Conservation (phyloP, 352 stramenopile genomes). For the Thraustochytrium sp. region DNA sequence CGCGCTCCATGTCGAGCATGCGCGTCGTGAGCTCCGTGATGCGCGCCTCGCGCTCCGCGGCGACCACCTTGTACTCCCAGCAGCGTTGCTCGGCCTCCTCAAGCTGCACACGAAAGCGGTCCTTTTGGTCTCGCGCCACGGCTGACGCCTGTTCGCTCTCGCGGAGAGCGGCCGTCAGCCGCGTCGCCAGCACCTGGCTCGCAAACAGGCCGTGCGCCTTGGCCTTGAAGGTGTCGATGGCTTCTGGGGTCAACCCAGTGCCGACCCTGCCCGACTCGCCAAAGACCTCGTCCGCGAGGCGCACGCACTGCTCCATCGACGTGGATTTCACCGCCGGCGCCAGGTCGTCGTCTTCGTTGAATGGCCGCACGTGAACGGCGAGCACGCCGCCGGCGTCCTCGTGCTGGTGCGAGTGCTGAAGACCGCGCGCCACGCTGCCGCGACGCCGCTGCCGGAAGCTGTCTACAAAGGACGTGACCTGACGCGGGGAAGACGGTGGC, state of each 20-base stretch:
- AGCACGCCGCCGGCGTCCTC: too few relatives aligned
- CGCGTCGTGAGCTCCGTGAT: slow-evolving; percentile 24
- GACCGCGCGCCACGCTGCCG: neutral
- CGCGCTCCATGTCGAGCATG: neutral
- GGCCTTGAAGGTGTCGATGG: neutral
- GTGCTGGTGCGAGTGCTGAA: neutral
- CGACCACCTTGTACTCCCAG: slow-evolving; percentile 34
- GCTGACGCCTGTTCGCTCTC: neutral
- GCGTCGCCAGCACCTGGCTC: neutral
- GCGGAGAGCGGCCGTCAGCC: neutral
- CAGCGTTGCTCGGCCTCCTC: slow-evolving; percentile 15
- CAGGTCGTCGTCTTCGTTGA: neutral
- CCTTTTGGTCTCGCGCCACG: neutral
- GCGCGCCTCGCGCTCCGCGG: slow-evolving; percentile 13
- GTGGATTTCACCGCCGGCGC: neutral
- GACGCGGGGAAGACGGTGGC: neutral
- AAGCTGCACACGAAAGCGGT: neutral
- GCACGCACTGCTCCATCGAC: neutral
- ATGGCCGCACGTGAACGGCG: neutral
- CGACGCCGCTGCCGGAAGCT: too few relatives aligned
- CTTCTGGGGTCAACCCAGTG: neutral
- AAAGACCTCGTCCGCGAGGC: neutral
- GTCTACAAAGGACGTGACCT: slow-evolving; percentile 4
- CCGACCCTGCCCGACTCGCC: neutral
- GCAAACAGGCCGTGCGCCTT: neutral